Conservation (phyloP, 345 rosid genomes). For the Eucalyptus erythrocorys region DNA sequence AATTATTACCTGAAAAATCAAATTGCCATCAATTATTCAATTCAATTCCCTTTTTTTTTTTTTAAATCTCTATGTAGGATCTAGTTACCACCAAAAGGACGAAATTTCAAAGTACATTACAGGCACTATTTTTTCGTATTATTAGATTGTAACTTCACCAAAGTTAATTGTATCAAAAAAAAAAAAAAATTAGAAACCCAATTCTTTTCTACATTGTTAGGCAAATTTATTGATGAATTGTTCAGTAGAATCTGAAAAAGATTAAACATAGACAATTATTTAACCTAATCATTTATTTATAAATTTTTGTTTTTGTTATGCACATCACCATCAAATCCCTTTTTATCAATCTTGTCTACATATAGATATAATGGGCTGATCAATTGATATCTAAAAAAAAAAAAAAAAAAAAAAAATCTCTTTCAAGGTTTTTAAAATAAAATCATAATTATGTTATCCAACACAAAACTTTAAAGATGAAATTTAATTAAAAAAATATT, state of each 20-base stretch:
- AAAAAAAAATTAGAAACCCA: not conserved
- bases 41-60: not conserved
- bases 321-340: not conserved
- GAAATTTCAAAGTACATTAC: rapidly evolving
- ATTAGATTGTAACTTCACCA: no score
- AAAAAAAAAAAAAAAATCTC: no score
- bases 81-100: not conserved
- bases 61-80: not conserved
- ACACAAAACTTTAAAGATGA: no score
- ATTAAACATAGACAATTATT: not conserved
- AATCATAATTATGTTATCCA: not conserved
- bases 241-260: not conserved
- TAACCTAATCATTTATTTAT: not conserved
- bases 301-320: not conserved
- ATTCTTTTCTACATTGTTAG: rapidly evolving
- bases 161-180: not conserved
- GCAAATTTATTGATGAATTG: not conserved
- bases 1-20: not conserved
- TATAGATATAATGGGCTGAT: not conserved
- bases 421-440: no score
- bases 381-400: not conserved
- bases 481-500: no score
- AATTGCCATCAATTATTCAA: not conserved
- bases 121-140: not conserved
- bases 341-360: not conserved